Evolutionary conservation across 2,329 filamentous ascomycete species (phyloP).

Genomic region (Neoarthrinium moseri): DNA sequence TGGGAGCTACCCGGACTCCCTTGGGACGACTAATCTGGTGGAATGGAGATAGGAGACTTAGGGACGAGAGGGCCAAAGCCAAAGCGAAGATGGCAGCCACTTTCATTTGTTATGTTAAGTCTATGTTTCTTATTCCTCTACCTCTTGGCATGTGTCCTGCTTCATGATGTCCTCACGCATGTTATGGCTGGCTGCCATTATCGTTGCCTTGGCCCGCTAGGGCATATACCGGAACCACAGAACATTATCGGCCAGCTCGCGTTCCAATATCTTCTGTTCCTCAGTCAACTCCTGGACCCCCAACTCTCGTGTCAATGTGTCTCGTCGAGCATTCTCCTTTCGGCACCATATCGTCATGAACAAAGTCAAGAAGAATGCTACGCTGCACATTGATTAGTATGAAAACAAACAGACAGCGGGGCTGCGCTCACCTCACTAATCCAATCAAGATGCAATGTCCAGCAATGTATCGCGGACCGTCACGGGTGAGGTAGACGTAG

Average conservation of each 20-base stretch:
- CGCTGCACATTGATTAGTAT: slow-evolving; percentile 10
- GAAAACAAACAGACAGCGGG: background rate
- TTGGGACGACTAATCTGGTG: no score
- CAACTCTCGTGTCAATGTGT: slow-evolving; percentile 16
- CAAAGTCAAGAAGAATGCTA: slow-evolving; percentile 29
- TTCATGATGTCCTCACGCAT: no score
- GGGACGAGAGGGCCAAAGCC: no score
- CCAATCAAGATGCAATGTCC: slow-evolving; percentile 38
- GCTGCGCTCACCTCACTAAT: slow-evolving; percentile 20
- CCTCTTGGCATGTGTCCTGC: no score
- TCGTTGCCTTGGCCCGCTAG: no score
- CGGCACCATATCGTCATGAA: slow-evolving; percentile 31
- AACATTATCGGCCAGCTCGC: slow-evolving; percentile 28
- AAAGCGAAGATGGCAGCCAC: no score
- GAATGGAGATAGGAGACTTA: no score
- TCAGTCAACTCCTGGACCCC: slow-evolving; percentile 20
- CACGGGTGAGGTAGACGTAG: slow-evolving; percentile 43
- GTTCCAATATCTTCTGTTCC: slow-evolving; percentile 27
- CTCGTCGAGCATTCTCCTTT: slow-evolving; percentile 28
- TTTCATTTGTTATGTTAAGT: no score
- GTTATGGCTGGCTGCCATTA: no score
- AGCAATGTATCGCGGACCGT: slow-evolving; percentile 32
- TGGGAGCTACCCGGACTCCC: no score
- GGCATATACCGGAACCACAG: slow-evolving; percentile 30
- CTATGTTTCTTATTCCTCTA: no score